These are phyloP conservation scores for Diutina pseudorugosa DNA, from an alignment of 1,139 yeast species.

Conservation along the genomic window DNA sequence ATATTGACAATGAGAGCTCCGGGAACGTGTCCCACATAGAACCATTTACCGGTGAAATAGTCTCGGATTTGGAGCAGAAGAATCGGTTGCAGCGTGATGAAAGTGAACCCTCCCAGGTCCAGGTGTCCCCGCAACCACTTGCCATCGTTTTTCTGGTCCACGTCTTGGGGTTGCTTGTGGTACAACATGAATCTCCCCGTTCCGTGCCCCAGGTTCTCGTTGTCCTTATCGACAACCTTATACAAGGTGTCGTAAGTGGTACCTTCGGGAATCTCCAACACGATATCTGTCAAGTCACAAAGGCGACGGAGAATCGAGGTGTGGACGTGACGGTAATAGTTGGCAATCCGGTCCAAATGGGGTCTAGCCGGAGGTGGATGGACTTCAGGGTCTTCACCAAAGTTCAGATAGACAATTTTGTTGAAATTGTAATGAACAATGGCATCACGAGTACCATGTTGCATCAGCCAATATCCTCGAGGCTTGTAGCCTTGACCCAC, in stretches of 20 bases:
- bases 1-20: conserved; percentile 34
- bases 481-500: conserved; percentile 38
- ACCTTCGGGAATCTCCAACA: conserved; percentile 31
- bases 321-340: conserved; percentile 24
- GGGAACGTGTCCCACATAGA: conserved; percentile 33
- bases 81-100: conserved; percentile 37
- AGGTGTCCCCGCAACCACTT: conserved; percentile 42
- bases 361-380: conserved; percentile 20
- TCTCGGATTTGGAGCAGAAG: conserved; percentile 38
- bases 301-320: conserved; percentile 21
- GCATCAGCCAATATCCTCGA: conserved; percentile 30
- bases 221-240: conserved; percentile 19
- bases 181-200: conserved; percentile 32
- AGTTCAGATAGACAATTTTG: conserved; percentile 18
- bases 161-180: conserved; percentile 18
- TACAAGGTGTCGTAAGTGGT: conserved; percentile 21
- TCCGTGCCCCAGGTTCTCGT: conserved; percentile 19
- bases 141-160: conserved; percentile 14
- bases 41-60: conserved; percentile 34
- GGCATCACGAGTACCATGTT: conserved; percentile 28
- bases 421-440: conserved; percentile 30
- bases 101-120: conserved; percentile 36
- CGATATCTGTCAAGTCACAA: conserved; percentile 25
- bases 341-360: conserved; percentile 23
- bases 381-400: conserved; percentile 8